phyloP scores from a whole-genome alignment of 1,284 basidiomycete genomes.

The Ustilago esculenta region DNA sequence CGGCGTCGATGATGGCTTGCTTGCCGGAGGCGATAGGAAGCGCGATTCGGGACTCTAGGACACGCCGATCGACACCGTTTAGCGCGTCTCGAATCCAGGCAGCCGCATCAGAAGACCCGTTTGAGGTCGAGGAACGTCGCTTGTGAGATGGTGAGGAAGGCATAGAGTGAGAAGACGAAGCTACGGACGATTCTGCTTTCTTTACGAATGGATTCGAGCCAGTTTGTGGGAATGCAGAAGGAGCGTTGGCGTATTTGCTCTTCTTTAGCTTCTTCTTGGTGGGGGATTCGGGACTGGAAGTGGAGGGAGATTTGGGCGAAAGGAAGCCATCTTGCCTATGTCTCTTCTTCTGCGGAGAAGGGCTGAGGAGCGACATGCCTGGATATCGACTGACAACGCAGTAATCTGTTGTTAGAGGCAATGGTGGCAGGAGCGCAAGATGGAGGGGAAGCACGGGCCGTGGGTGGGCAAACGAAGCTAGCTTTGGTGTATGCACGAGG shows the following conservation, averaged over 20 bases:
- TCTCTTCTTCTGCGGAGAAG: conserved; percentile 20
- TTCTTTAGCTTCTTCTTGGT: conserved; percentile 41
- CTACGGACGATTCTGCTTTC: not conserved
- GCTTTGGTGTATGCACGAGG: conserved; percentile 4
- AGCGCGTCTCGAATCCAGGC: conserved; percentile 32
- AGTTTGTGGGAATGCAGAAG: conserved; percentile 2
- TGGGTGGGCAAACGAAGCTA: not conserved
- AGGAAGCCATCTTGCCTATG: conserved; percentile 1
- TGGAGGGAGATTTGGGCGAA: conserved; percentile 18
- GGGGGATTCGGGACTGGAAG: conserved; percentile 16
- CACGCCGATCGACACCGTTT: conserved; percentile 35
- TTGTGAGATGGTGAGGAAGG: conserved; percentile 10
- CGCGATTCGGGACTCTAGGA: conserved; percentile 35
- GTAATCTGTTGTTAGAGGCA: too few species aligned
- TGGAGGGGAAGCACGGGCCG: not conserved
- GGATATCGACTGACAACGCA: too few species aligned
- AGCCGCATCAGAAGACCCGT: conserved; percentile 2
- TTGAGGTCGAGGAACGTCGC: conserved; percentile 5
- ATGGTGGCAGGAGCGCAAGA: not conserved
- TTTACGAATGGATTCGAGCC: conserved; percentile 8
- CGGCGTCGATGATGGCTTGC: conserved; percentile 43
- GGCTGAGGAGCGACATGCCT: conserved; percentile 9
- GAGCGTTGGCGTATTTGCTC: conserved; percentile 49
- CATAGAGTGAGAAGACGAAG: not conserved
- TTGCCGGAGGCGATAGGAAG: conserved; percentile 60